Evolutionary conservation across 2,329 filamentous ascomycete species (phyloP), one percentile per base, ranked within the genome.

Genomic region (Penicillium polonicum): DNA sequence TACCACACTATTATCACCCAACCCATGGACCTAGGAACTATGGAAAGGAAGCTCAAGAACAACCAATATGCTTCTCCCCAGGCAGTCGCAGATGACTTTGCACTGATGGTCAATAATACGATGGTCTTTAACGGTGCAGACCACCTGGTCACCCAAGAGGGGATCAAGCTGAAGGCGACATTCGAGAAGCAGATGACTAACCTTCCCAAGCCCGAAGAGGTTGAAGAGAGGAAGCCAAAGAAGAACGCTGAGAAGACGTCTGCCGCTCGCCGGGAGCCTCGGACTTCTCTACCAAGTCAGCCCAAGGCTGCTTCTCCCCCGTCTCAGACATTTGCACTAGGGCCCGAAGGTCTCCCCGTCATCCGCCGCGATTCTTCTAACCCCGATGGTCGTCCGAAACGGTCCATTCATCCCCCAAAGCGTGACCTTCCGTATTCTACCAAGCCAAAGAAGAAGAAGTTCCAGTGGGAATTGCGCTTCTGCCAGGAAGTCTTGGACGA

Each of bases 371-470:
- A 95, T 68, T 96, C 91, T 1, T 88, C 86, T 6, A 88, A 88
- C 57, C 83, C 84, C 5, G 90, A 92, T 65, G 89, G 88, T 56
- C 86, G 94, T 51, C 92, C 93, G 12, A 97, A 97, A 80, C 88
- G 94, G 53, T 91, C 93, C 15, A 96, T 97, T 55, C 91, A 96
- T 68, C 90, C 92, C 9, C 92, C 94, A 0, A 92, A 93, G 70
- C 92, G 93, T 65, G 94, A 97, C 70, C 82, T 97, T n/a, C 89
- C 92, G 8, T 97, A 97, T 72, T 85, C 88, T 19, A 87, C 88
- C 62, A 91, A 92, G 71, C 90, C 91, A 12, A 95, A 95, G 79
- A 92, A 87, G 77, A 90, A 96, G 85, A 94, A 93, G 78, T 87
- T 89, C 61, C 88, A 92, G 64, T 87, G 90, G 41, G 93, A 97